Conservation (phyloP, 352 stramenopile species). For the Pythium graminicola region DNA sequence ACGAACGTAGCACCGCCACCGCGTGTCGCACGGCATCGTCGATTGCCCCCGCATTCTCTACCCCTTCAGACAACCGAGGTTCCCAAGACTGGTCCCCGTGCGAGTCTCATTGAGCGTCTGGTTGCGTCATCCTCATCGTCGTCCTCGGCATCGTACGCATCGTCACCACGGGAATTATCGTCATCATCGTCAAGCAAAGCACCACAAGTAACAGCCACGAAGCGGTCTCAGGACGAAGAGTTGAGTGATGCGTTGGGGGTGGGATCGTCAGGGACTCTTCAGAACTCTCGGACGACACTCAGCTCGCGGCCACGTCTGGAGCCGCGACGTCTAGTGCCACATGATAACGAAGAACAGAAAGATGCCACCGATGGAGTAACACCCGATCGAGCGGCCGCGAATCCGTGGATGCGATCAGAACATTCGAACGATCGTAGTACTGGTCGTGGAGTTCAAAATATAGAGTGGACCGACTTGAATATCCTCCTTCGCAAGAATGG, state of each 20-base stretch:
- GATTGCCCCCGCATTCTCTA: background rate
- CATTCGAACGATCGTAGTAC: background rate
- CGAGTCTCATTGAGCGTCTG: slow-evolving; percentile 13
- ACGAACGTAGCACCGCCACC: background rate
- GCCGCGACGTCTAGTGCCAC: slow-evolving; percentile 5
- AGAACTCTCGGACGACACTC: background rate
- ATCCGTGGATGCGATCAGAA: slow-evolving; percentile 7
- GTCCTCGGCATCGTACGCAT: slow-evolving; percentile 14
- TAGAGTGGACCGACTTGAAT: slow-evolving; percentile 45
- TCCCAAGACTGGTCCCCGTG: background rate
- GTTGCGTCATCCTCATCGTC: slow-evolving; percentile 27
- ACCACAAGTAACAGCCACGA: background rate
- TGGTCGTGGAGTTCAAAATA: slow-evolving; percentile 12
- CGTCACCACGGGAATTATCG: slow-evolving; percentile 6
- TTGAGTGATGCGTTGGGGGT: slow-evolving; percentile 54
- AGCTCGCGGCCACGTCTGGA: background rate
- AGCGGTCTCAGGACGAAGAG: slow-evolving; percentile 37
- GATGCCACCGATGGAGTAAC: background rate
- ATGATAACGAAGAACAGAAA: slow-evolving; percentile 19
- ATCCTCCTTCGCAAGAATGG: slow-evolving; percentile 55
- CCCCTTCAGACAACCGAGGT: background rate
- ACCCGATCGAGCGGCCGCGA: background rate
- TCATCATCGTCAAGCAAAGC: slow-evolving; percentile 13
- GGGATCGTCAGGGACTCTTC: background rate
- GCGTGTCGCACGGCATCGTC: too few species aligned